Evolutionary conservation across 2,329 filamentous ascomycete genomes (phyloP).

Genomic region (Stenocarpella maydis): DNA sequence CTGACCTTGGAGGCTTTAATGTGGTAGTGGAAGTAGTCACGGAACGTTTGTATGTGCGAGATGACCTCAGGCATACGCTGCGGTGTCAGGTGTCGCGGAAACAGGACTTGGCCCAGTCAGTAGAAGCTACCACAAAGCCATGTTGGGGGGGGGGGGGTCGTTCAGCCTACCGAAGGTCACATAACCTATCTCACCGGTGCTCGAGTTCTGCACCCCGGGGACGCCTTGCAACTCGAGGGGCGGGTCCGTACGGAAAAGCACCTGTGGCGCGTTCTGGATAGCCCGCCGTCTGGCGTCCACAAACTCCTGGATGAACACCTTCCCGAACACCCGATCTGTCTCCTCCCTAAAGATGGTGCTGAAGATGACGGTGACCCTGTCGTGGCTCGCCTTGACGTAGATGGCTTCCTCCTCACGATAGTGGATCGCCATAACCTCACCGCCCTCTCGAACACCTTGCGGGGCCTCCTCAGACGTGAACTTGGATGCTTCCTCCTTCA

Average conservation of each 20-base stretch:
- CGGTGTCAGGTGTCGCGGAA: conserved; percentile 90
- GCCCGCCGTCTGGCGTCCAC: conserved; percentile 94
- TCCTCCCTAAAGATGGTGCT: conserved; percentile 98
- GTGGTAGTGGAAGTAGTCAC: conserved; percentile 99
- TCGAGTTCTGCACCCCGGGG: conserved; percentile 78
- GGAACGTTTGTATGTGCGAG: conserved; percentile 99
- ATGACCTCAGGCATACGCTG: conserved; percentile 95
- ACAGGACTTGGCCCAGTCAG: conserved; percentile 72
- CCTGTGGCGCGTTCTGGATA: conserved; percentile 98
- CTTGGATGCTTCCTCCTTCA: conserved; percentile 88
- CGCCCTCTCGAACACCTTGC: conserved; percentile 87
- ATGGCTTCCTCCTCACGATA: conserved; percentile 99
- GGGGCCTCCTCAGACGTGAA: conserved; percentile 95
- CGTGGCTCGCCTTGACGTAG: conserved; percentile 96
- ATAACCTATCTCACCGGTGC: conserved; percentile 90
- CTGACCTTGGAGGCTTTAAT: conserved; percentile 95
- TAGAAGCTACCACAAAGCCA: background rate
- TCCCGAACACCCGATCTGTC: conserved; percentile 96
- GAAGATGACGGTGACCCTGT: conserved; percentile 98
- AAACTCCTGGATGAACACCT: conserved; percentile 98
- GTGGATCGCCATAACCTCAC: conserved; percentile 93
- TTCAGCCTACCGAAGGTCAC: conserved; percentile 86
- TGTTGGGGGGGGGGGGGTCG: background rate
- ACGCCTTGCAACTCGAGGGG: conserved; percentile 90
- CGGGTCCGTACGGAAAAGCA: conserved; percentile 93